Evolutionary conservation across 345 rosid species (phyloP), one percentile per base, ranked within the genome.

Genomic region (Firmiana major): DNA sequence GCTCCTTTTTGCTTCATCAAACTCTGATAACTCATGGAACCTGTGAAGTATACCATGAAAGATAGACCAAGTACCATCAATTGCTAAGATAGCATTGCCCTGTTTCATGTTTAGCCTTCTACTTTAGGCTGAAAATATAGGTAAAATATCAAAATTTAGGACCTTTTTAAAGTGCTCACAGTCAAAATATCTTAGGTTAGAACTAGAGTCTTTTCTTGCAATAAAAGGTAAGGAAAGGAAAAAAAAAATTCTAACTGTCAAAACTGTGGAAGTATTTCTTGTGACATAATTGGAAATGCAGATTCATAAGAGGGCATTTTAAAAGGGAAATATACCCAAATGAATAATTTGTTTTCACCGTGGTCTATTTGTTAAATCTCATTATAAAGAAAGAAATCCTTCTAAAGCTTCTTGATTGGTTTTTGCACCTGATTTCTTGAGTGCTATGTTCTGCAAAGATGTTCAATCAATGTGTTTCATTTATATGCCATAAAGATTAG

Each of bases 1-100:
- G 60, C 98, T 93, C 85, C 95, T 90, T 81, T 93, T 93, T 7
- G 91, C 79, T 70, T 89, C 97, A 80, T 93, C 98, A 54, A 93
- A 93, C 79, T 93, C 98, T 5, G 66, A 16, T 10, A 93, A 82
- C 83, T 93, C 97, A 71, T 90, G 93, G 80, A 90, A 90, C 88
- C 93, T 90, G 81, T 54, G 6, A 59, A 60, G 60, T 24, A 31
- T 43, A 28, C 15, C 51, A 15, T 13, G 16, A 60, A 1, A 42
- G 16, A 1, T 26, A 24, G 31, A 11, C 9, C 2, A 24, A 11
- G 7, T 13, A 28, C 7, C 0, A 2, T 55, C 16, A 16, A 55
- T 55, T 55, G 28, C 8, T 19, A 21, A 55, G 5, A 19, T 19
- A 53, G 57, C 21, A 53, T 53, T 53, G 22, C 7, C 22, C 24